Conservation (phyloP, 2,329 filamentous ascomycete species). For the Juglanconis oblonga region DNA sequence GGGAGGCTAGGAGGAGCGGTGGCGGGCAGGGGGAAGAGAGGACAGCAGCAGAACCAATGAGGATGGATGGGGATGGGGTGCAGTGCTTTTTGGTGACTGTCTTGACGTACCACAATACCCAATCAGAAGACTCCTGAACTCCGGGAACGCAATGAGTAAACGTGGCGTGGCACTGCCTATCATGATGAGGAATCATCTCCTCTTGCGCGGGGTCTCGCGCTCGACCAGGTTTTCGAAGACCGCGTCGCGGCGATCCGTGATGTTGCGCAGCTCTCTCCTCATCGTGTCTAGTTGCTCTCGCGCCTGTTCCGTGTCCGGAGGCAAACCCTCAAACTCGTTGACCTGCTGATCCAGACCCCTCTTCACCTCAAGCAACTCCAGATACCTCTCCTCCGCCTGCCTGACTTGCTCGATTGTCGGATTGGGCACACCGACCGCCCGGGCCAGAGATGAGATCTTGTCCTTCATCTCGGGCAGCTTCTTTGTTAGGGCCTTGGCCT, state of each 20-base stretch:
- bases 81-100: not conserved
- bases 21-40: constrained; percentile 58
- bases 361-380: constrained; percentile 55
- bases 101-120: constrained; percentile 2
- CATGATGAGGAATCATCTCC: constrained; percentile 24
- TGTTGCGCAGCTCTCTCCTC: constrained; percentile 58
- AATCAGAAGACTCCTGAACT: not conserved
- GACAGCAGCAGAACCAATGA: constrained; percentile 30
- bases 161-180: not conserved
- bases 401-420: constrained; percentile 56
- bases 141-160: not conserved
- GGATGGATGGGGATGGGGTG: not conserved
- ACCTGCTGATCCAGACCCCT: constrained; percentile 61
- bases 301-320: constrained; percentile 67
- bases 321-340: constrained; percentile 66
- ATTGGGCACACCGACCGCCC: constrained; percentile 32
- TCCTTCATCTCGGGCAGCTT: constrained; percentile 67
- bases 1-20: constrained; percentile 71
- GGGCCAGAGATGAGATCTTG: constrained; percentile 42
- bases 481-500: constrained; percentile 62
- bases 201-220: constrained; percentile 52
- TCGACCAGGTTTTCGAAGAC: constrained; percentile 73
- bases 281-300: constrained; percentile 67
- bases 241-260: constrained; percentile 64
- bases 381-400: constrained; percentile 56